Percentiles rank a stretch among this genome's conserved stretches.
phyloP scores from a whole-genome alignment of 805 yeast genomes.

The Pichia eremophila region DNA sequence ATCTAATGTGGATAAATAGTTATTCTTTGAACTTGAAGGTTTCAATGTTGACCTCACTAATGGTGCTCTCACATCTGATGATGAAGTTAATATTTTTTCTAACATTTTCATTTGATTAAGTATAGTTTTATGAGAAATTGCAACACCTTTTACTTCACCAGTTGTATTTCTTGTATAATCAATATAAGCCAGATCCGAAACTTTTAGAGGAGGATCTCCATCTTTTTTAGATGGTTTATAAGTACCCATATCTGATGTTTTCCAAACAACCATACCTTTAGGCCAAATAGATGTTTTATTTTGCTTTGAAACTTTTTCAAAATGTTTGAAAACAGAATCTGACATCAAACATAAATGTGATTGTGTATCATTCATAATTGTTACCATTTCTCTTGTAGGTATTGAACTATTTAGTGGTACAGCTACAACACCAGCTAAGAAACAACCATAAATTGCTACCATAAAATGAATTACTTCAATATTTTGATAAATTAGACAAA shows the following conservation, averaged over 20 bases:
- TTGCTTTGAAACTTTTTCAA: conserved; percentile 49
- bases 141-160: conserved; percentile 90
- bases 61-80: conserved; percentile 31
- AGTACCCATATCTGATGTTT: conserved; percentile 79
- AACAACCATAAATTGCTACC: conserved; percentile 82
- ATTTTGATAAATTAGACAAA: conserved; percentile 73
- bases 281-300: conserved; percentile 44
- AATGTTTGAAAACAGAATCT: conserved; percentile 63
- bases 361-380: conserved; percentile 64
- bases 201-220: conserved; percentile 56
- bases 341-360: conserved; percentile 74
- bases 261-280: conserved; percentile 62
- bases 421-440: conserved; percentile 88
- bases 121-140: conserved; percentile 80
- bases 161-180: conserved; percentile 86
- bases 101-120: conserved; percentile 80
- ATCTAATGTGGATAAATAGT: conserved; percentile 56
- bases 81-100: conserved; percentile 56
- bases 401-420: conserved; percentile 80
- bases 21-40: conserved; percentile 38
- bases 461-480: conserved; percentile 79
- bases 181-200: conserved; percentile 83
- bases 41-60: conserved; percentile 47
- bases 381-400: conserved; percentile 58
- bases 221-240: conserved; percentile 49